These are phyloP conservation scores for Daldinia childiae DNA, from an alignment of 495 filamentous ascomycete species.

Conservation along the genomic window DNA sequence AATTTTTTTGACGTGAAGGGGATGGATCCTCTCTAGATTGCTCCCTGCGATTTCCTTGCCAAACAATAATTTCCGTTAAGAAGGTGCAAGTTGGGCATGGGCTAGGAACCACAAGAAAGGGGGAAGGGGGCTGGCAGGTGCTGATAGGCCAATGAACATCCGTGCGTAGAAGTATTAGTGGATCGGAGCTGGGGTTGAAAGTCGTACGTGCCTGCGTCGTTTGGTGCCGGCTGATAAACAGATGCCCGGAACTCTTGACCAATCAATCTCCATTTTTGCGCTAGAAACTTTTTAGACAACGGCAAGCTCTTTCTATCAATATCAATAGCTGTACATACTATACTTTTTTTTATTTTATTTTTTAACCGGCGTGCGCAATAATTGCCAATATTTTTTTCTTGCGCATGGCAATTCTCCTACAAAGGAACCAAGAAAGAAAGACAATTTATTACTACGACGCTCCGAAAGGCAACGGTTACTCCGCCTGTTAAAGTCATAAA, in stretches of 20 bases:
- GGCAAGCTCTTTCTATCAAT: constrained; percentile 24
- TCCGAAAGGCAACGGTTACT: background rate
- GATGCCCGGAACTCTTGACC: constrained; percentile 24
- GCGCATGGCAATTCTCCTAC: background rate
- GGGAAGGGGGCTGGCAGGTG: constrained; percentile 48
- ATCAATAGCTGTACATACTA: background rate
- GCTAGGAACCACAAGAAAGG: constrained; percentile 50
- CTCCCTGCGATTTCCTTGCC: constrained; percentile 52
- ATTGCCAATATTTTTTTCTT: background rate
- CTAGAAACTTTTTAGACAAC: constrained; percentile 40
- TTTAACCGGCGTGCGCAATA: background rate
- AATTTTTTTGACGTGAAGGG: constrained; percentile 44
- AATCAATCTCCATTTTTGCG: constrained; percentile 23
- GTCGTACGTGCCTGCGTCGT: constrained; percentile 31
- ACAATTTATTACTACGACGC: background rate
- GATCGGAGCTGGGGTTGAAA: constrained; percentile 24
- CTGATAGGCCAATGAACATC: constrained; percentile 54
- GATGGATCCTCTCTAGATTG: constrained; percentile 45
- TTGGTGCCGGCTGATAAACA: constrained; percentile 43
- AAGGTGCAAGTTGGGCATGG: constrained; percentile 48
- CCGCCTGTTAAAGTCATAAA: constrained; percentile 10
- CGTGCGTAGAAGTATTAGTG: constrained; percentile 43
- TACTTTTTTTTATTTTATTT: background rate
- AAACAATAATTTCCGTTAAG: constrained; percentile 62
- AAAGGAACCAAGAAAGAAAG: background rate